phyloP scores from a whole-genome alignment of 2,329 filamentous ascomycete genomes.

The Monascus ruber region DNA sequence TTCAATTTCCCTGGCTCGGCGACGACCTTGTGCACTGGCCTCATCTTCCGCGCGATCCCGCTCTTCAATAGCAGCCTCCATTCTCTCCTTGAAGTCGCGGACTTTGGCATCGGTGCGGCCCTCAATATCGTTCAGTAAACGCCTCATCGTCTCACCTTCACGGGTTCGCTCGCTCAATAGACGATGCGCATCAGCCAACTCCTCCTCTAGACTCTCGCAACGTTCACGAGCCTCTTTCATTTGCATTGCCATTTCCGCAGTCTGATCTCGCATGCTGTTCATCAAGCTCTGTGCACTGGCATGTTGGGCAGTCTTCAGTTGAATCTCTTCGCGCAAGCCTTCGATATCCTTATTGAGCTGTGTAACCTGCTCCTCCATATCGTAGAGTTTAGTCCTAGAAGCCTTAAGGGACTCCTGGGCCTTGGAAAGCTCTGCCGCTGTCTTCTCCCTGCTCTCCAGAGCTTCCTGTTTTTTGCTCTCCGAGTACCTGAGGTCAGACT shows the following conservation, averaged over 20 bases:
- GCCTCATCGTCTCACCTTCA: constrained; percentile 89
- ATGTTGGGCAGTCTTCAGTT: constrained; percentile 77
- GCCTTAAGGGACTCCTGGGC: constrained; percentile 58
- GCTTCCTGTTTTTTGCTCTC: constrained; percentile 73
- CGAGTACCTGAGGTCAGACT: constrained; percentile 64
- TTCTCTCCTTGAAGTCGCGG: constrained; percentile 74
- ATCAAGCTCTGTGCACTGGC: constrained; percentile 74
- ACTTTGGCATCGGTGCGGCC: constrained; percentile 68
- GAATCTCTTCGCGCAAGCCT: constrained; percentile 63
- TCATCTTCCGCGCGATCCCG: constrained; percentile 88
- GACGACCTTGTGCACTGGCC: constrained; percentile 62
- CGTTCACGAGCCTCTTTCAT: constrained; percentile 79
- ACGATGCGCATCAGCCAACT: constrained; percentile 76
- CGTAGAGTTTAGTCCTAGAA: constrained; percentile 48
- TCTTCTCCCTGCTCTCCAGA: constrained; percentile 60
- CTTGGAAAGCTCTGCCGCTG: constrained; percentile 56
- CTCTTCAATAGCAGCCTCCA: constrained; percentile 88
- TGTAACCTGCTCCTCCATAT: constrained; percentile 62
- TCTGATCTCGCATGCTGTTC: constrained; percentile 87
- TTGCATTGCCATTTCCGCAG: constrained; percentile 75
- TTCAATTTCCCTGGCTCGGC: constrained; percentile 71
- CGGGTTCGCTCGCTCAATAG: constrained; percentile 78
- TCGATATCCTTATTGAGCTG: constrained; percentile 58
- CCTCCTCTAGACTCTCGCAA: constrained; percentile 80
- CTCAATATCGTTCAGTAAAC: constrained; percentile 77